Base-by-base conservation (phyloP, 176 grass and related monocot species). In the Raddia guianensis region DNA sequence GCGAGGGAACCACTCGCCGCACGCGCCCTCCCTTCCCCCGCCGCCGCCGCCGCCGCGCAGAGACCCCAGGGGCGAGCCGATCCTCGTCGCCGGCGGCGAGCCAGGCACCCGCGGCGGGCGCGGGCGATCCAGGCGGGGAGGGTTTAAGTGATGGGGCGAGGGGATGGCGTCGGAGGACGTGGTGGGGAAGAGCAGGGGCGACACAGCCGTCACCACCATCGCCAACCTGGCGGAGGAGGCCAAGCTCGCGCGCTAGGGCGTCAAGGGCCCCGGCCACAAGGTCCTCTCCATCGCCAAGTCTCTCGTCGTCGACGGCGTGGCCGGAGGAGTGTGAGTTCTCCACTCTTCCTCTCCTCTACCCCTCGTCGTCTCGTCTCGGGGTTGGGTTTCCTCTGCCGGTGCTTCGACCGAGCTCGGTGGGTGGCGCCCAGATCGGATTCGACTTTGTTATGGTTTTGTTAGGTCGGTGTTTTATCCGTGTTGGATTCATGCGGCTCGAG, bases 131-230 rank as follows among this genome's bases (percentile, higher is more conserved):
- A 51, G 49, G 48, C 43, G 72, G 53, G 19, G 52, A 70, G 65
- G 66, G 61, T 19, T 58, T 62, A 8, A 7, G 27, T 1, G 2
- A 0, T 13, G 52, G 53, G 80, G 14, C 16, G 3, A 20, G 70
- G 61, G 61, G 50, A 93, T 97, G 90, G 90, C 88, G 50, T 97
- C 93, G 58, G 84, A 97, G 93, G 90, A 93, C 83, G 75, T 92
- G 60, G 82, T 85, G 59, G 85, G 85, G 75, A 92, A 92, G 82
- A 95, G 80, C 75, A 95, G 84, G 63, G 66, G 93, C 33, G 90
- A 95, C 58, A 89, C 90, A 3, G 87, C 87, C 14, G 75, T 95
- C 7, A 90, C 70, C 59, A 95, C 84, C 56, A 92, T 92, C 87
- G 82, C 90, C 20, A 89, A 85, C 87, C 70, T 92, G 27, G 90